These are phyloP conservation scores for Cryptococcus sp. DNA, from an alignment of 1,284 basidiomycete species.

Conservation along the genomic window DNA sequence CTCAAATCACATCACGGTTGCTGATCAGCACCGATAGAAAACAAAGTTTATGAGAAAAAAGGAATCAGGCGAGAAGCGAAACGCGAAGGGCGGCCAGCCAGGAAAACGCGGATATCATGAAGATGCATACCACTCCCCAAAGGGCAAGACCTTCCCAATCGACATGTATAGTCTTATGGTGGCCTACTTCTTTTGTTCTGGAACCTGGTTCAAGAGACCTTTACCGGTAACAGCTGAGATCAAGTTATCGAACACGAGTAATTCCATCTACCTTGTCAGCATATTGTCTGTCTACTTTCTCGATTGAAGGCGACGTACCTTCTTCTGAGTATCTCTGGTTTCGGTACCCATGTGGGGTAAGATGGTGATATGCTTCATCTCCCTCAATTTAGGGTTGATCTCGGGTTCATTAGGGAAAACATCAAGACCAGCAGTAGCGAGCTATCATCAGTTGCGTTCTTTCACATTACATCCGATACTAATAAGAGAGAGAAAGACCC, in stretches of 20 bases:
- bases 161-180: too few relatives aligned
- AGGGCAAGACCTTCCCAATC: too few relatives aligned
- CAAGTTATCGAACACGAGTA: slow-evolving; percentile 42
- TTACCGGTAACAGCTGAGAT: slow-evolving; percentile 40
- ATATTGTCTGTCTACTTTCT: background rate
- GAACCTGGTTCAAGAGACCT: slow-evolving; percentile 43
- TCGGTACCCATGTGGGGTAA: slow-evolving; percentile 90
- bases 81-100: too few relatives aligned
- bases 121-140: too few relatives aligned
- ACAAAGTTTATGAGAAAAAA: too few relatives aligned
- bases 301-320: slow-evolving; percentile 53
- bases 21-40: too few relatives aligned
- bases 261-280: slow-evolving; percentile 31
- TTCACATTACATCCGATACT: background rate
- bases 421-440: slow-evolving; percentile 74
- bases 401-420: slow-evolving; percentile 85
- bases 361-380: slow-evolving; percentile 74
- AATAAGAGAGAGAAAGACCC: slow-evolving; percentile 7
- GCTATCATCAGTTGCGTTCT: too few relatives aligned
- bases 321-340: slow-evolving; percentile 71
- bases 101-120: too few relatives aligned
- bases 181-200: slow-evolving; percentile 41
- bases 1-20: too few relatives aligned
- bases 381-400: slow-evolving; percentile 72
- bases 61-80: too few relatives aligned